Base-by-base conservation (phyloP, 495 filamentous ascomycete species). In the Penicillium bovifimosum region DNA sequence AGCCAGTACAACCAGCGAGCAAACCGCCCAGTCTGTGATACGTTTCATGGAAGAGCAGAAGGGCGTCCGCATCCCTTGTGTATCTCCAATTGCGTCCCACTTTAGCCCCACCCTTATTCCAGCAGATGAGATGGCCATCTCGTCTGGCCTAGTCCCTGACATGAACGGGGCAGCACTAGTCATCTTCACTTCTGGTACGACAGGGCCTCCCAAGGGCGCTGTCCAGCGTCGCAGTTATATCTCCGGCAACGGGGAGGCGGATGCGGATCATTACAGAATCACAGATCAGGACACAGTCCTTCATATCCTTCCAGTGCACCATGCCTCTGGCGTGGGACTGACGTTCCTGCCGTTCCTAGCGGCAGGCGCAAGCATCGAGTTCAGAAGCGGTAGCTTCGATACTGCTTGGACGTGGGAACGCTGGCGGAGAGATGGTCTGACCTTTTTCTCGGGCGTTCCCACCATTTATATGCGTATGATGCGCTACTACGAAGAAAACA, bases 391-490 rank as follows among this genome's bases (percentile, higher is more conserved):
- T 5, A 60, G 69, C 28, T 79, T 77, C 49, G 68, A 73, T 41
- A 61, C 68, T 2, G 66, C 61, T 2, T 76, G 73, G 73, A 75
- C 75, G n/a, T 79, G 76, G 76, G 70, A 76, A 33, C 60, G 75
- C 13, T 79, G 74, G 73, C 61, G 70, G 13, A 29, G 59, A 34
- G 71, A 72, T 34, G 68, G 64, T 0, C 40, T 74, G 6, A 76
- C 73, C 0, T 68, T 79, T 44, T 79, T 79, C 53, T 72, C 69
- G 14, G 76, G 74, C 6, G 76, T 79, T 5, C 76, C 76, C 8
- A 79, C 76, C 3, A 77, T 79, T 7, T 79, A 76, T 38, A 77
- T 75, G 67, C 71, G 76, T 0, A 69, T 79, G 74, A 63, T 63
- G 64, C 57, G 72, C 11, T 71, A 77, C 43, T 79, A 68, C 50